phyloP scores from a whole-genome alignment of 2,329 filamentous ascomycete species.

The Ascocoryne sarcoides region DNA sequence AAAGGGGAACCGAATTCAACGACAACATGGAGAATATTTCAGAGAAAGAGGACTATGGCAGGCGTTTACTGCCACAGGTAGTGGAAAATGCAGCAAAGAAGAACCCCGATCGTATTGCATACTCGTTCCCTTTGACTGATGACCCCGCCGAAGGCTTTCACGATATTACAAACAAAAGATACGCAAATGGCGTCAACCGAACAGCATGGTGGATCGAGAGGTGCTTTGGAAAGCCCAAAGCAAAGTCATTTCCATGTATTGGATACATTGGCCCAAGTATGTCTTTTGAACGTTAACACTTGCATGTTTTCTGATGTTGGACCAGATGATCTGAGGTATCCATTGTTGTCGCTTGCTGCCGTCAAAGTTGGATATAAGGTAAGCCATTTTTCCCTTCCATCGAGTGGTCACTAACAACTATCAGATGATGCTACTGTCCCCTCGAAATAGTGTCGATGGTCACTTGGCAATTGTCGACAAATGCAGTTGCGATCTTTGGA shows the following conservation, averaged over 20 bases:
- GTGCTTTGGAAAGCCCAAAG: conserved; percentile 6
- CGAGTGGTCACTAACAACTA: background rate
- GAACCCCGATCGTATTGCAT: conserved; percentile 7
- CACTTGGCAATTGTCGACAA: conserved; percentile 29
- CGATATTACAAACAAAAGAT: conserved; percentile 9
- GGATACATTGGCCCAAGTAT: background rate
- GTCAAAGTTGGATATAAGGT: conserved; percentile 31
- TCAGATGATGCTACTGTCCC: conserved; percentile 30
- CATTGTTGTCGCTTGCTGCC: conserved; percentile 19
- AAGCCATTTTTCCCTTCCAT: conserved; percentile 5
- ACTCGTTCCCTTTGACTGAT: conserved; percentile 6
- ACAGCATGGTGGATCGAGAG: conserved; percentile 16
- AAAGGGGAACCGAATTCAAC: too few relatives aligned
- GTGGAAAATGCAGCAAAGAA: conserved; percentile 5
- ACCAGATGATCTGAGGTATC: conserved; percentile 16
- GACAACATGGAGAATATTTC: background rate
- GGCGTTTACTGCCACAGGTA: background rate
- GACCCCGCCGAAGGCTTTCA: conserved; percentile 9
- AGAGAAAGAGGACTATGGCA: background rate
- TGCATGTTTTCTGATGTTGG: background rate
- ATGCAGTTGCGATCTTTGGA: conserved; percentile 21
- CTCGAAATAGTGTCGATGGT: conserved; percentile 30
- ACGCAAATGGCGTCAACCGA: conserved; percentile 18
- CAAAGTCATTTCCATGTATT: conserved; percentile 21
- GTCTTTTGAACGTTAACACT: background rate